Evolutionary conservation across 345 rosid species (phyloP), one percentile per base, ranked within the genome.

Genomic region (Lenwebbia sp.): DNA sequence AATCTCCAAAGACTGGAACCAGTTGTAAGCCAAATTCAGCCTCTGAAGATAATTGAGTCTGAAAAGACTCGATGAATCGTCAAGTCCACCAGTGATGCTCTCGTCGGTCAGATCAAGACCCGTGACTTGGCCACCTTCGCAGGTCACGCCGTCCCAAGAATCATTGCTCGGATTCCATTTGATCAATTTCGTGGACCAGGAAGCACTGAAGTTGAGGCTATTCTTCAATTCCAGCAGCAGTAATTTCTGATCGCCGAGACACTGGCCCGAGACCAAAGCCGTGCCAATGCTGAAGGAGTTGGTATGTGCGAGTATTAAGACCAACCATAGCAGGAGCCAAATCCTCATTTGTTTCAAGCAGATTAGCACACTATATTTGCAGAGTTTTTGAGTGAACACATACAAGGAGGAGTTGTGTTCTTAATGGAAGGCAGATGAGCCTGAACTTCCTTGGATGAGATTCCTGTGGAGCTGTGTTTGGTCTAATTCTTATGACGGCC

Each of bases 81-180:
- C 74, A 49, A 92, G n/a, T 51, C 89, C 91, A 14, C 91, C 84
- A 0, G 78, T 54, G 50, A 91, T 89, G 0, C 19, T 6, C 81
- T 92, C 88, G 23, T 49, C 25, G 88, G 91, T 94, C 86, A 94
- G 87, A 86, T 91, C 86, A 13, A 94, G 87, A 4, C 84, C 90
- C 30, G 56, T 83, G 17, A 92, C 94, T 50, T 9, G 90, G 33
- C 53, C 86, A 2, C 0, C 86, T 84, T 91, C 85, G 41, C 95
- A 92, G 15, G 40, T 53, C 40, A 93, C 89, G 15, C 95, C 94
- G 3, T n/a, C 23, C 93, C 93, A 93, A 1, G 53, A 91, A 85
- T 88, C 87, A 3, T 41, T 14, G 84, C n/a, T 56, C 12, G 44
- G 83, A 83, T 82, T 82, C 93, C 94, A 93, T 3, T 7, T 62